A percentile compares a stretch with the other conserved stretches of the same genome.
Conservation (phyloP, 2,329 filamentous ascomycete genomes). For the Alternaria infectoria region DNA sequence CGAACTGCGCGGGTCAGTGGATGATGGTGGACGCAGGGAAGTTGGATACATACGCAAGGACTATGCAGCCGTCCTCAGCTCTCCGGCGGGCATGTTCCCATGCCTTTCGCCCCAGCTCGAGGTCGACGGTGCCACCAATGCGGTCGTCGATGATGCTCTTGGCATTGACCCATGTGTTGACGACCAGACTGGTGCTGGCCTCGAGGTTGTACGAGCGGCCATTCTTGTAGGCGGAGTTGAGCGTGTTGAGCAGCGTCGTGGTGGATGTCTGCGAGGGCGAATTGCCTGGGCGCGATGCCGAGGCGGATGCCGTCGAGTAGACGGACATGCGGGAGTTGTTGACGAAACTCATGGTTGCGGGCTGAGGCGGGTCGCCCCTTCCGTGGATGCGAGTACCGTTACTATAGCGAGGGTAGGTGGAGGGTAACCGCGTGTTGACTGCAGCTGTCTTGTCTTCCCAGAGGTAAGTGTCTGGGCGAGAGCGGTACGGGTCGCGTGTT, state of each 20-base stretch:
- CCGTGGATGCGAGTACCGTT: conserved; percentile 14
- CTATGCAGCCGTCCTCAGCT: conserved; percentile 93
- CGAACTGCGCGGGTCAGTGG: conserved; percentile 64
- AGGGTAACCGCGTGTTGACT: conserved; percentile 26
- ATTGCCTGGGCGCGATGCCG: conserved; percentile 61
- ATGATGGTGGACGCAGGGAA: not conserved
- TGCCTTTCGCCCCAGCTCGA: conserved; percentile 76
- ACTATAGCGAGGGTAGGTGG: conserved; percentile 7
- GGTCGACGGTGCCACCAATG: conserved; percentile 79
- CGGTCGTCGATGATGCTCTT: conserved; percentile 72
- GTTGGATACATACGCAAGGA: conserved; percentile 73
- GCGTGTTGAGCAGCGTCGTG: conserved; percentile 87
- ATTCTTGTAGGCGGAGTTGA: conserved; percentile 87
- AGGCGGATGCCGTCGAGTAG: conserved; percentile 67
- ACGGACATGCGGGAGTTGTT: conserved; percentile 65
- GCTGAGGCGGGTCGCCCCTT: conserved; percentile 35
- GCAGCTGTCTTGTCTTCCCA: conserved; percentile 15
- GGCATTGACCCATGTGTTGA: conserved; percentile 94
- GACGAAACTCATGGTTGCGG: conserved; percentile 57
- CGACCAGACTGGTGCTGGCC: conserved; percentile 86
- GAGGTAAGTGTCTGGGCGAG: not conserved
- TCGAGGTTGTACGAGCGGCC: conserved; percentile 86
- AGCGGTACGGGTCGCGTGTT: not conserved
- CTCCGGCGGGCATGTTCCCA: conserved; percentile 96
- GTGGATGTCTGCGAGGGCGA: conserved; percentile 85